Base-by-base conservation (phyloP, 306 rosid genomes). In the Vigna hirtella region DNA sequence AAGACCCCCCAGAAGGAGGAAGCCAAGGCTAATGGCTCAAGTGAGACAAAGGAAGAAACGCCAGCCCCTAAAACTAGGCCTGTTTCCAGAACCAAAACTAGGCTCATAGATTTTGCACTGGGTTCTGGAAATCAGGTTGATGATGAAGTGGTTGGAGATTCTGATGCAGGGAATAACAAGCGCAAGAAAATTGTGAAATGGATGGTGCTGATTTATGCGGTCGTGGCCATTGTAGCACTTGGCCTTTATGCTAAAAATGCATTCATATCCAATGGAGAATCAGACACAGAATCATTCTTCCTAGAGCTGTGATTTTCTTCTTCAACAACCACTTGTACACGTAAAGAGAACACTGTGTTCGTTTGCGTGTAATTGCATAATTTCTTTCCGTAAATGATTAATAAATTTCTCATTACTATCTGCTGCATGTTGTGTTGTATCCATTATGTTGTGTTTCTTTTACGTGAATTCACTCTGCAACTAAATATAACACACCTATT, bases 161-260 rank as follows among this genome's bases (percentile, higher is more conserved):
- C 18, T 15, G 57, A 62, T 1, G 51, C 34, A 30, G 38, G 78
- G 74, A 45, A 42, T 2, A 85, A 22, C 72, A 80, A 80, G 70
- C 42, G 58, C 79, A 88, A 77, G 88, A 79, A 68, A 72, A 47
- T 86, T 83, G 24, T 81, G 9, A 89, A 85, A 63, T 50, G 77
- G 76, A 45, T 70, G n/a, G 12, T 93, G 48, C 82, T 82, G 7
- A 45, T 70, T 70, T 64, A 82, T 12, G 30, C 86, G 74, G 61
- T 78, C 16, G 22, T 64, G 16, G 49, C 49, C 26, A 15, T 38
- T 38, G 53, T 81, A 50, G 89, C 86, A 9, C 69, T 93, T 50
- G 78, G 72, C 1, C 50, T 85, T 38, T 34, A 74, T 78, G 74
- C 55, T 24, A 87, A 83, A 52, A 80, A 80, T 43, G 51, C 72